phyloP scores from a whole-genome alignment of 2,329 filamentous ascomycete species.

The Diplodia seriata region DNA sequence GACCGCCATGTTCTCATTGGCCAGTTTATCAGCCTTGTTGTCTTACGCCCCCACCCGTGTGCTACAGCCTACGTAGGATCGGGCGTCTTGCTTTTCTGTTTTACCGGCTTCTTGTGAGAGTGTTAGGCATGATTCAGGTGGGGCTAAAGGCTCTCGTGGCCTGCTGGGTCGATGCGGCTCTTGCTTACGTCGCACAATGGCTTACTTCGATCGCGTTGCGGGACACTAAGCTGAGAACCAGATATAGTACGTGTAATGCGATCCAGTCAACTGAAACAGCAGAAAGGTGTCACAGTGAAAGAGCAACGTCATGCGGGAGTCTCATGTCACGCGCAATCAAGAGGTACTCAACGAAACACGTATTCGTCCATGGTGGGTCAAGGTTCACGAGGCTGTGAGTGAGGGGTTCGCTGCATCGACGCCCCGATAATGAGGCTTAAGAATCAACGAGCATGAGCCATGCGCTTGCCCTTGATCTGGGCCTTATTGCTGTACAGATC shows the following conservation, averaged over 20 bases:
- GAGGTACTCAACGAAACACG: neutral
- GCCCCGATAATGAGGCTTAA: slow-evolving; percentile 4
- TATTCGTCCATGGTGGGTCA: neutral
- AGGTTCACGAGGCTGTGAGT: slow-evolving; percentile 3
- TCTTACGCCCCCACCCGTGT: neutral
- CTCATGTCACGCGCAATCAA: neutral
- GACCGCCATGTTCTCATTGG: neutral
- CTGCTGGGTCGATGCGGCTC: neutral
- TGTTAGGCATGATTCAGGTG: neutral
- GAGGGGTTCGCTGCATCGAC: slow-evolving; percentile 10
- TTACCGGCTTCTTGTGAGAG: neutral
- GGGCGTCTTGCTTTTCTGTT: neutral
- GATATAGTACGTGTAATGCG: neutral
- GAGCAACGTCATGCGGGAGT: neutral
- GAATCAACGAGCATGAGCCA: neutral
- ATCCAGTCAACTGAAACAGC: neutral
- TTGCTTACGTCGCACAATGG: neutral
- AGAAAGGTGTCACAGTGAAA: neutral
- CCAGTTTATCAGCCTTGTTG: neutral
- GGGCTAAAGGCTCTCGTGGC: neutral
- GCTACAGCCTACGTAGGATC: neutral
- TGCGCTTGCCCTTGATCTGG: neutral
- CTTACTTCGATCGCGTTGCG: neutral
- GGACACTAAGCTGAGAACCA: neutral
- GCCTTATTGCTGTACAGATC: slow-evolving; percentile 2